Base-by-base conservation (phyloP, 2,329 filamentous ascomycete genomes). In the Blastomyces emzantsi region DNA sequence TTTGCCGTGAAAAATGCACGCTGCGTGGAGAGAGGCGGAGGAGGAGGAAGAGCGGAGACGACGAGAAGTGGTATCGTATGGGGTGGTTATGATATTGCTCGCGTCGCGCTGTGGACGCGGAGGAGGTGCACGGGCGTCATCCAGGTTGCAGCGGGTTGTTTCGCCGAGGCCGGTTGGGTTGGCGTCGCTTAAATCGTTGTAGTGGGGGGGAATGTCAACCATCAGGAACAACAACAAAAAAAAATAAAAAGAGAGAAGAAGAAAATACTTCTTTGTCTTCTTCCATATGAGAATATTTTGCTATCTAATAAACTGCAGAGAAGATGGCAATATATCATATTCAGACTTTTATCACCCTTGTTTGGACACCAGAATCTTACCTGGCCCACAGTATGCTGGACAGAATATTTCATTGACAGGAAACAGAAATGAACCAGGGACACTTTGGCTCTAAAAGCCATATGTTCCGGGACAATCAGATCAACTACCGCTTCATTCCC, bases 71-170 rank as follows among this genome's bases (percentile, higher is more conserved):
- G 36, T 39, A 39, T 11, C 7, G 36, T 33, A 1, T 39, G 36
- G 36, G 36, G 36, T 2, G 25, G 41, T 39, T 28, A 7, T 60
- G 58, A 47, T 61, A 52, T 49, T 51, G 59, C 43, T 52, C 59
- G 59, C 59, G 59, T 61, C 59, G 59, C 59, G 59, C 43, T 51
- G 30, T 61, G 59, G 39, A 61, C 59, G 47, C 59, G 59, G 43
- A 52, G 57, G 57, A 59, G 59, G 59, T 19, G 59, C 59, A 61
- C 43, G 59, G 59, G n/a, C 59, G 33, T 33, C 58, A 33, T 49
- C 43, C 43, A 33, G 58, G 22, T 25, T 60, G 17, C 22, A 25
- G 33, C 36, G 19, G 43, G 33, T 43, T 22, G 28, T 61, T 61
- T 61, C 39, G 59, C 59, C 43, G 43, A 25, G 59, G 25, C 33